Conservation (phyloP, 2,329 filamentous ascomycete species). For the Aureobasidium subglaciale region DNA sequence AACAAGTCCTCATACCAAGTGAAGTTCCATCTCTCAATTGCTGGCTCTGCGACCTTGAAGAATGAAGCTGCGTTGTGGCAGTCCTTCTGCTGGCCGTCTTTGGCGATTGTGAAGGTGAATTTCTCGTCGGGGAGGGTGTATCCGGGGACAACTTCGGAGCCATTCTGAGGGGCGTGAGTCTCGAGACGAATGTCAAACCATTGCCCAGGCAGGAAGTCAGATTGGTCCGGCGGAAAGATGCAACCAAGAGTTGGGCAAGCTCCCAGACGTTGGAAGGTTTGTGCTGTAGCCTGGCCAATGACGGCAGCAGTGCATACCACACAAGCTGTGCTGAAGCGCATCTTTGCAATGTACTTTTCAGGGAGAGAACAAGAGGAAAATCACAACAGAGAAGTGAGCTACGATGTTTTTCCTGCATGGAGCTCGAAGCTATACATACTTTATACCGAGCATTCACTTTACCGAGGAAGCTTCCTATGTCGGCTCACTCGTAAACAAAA, state of each 20-base stretch:
- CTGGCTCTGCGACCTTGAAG: constrained; percentile 63
- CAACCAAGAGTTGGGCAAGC: constrained; percentile 49
- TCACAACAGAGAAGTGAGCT: background rate
- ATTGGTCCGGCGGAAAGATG: constrained; percentile 54
- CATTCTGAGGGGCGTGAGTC: constrained; percentile 73
- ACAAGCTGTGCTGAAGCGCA: constrained; percentile 11
- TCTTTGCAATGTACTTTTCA: background rate
- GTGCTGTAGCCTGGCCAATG: constrained; percentile 29
- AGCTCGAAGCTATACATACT: background rate
- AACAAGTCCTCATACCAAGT: constrained; percentile 80
- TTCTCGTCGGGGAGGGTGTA: constrained; percentile 56
- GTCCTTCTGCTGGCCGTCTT: constrained; percentile 42
- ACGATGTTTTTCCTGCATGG: background rate
- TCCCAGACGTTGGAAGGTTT: constrained; percentile 51
- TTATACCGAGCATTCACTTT: background rate
- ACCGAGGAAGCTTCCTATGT: background rate
- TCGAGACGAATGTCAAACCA: constrained; percentile 79
- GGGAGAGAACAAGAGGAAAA: background rate
- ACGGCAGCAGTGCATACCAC: constrained; percentile 5
- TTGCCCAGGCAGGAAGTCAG: constrained; percentile 77
- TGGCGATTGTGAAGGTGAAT: constrained; percentile 68
- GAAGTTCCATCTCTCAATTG: constrained; percentile 75
- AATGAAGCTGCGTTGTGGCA: constrained; percentile 54
- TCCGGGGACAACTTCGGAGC: constrained; percentile 66
- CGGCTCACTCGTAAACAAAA: background rate